phyloP scores from a whole-genome alignment of 306 rosid genomes.

The Mucuna pruriens region DNA sequence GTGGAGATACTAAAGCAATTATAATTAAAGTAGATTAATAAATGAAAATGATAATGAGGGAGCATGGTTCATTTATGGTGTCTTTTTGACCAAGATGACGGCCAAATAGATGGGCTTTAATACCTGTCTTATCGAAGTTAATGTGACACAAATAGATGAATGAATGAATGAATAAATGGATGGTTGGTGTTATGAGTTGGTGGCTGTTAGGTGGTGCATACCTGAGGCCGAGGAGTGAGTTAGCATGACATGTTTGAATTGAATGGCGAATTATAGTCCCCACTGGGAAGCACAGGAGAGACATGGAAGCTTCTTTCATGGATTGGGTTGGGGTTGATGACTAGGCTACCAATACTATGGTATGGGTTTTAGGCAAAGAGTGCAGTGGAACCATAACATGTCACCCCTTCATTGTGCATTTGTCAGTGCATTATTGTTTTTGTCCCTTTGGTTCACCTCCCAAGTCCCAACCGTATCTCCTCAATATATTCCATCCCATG shows the following conservation, averaged over 20 bases:
- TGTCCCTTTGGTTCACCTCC: conserved; percentile 18
- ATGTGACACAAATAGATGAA: background rate
- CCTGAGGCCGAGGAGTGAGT: background rate
- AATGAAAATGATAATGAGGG: too few species aligned
- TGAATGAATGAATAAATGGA: too few species aligned
- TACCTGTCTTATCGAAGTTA: conserved; percentile 15
- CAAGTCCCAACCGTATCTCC: conserved; percentile 10
- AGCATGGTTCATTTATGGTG: background rate
- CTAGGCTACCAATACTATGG: conserved; percentile 43
- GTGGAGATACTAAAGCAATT: background rate
- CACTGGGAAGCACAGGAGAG: conserved; percentile 22
- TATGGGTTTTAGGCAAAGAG: conserved; percentile 39
- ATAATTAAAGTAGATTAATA: background rate
- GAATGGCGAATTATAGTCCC: conserved; percentile 36
- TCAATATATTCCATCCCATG: conserved; percentile 16
- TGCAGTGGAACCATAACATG: conserved; percentile 43
- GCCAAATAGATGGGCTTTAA: background rate
- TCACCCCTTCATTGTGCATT: conserved; percentile 42
- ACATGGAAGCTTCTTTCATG: conserved; percentile 43
- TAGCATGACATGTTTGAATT: conserved; percentile 41
- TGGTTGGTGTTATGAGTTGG: background rate
- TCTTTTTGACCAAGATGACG: background rate
- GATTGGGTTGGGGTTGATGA: conserved; percentile 29
- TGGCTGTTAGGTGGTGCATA: background rate
- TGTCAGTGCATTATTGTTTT: conserved; percentile 52